Conservation (phyloP, 2,329 filamentous ascomycete species). For the Reticulascus tulasneorum region DNA sequence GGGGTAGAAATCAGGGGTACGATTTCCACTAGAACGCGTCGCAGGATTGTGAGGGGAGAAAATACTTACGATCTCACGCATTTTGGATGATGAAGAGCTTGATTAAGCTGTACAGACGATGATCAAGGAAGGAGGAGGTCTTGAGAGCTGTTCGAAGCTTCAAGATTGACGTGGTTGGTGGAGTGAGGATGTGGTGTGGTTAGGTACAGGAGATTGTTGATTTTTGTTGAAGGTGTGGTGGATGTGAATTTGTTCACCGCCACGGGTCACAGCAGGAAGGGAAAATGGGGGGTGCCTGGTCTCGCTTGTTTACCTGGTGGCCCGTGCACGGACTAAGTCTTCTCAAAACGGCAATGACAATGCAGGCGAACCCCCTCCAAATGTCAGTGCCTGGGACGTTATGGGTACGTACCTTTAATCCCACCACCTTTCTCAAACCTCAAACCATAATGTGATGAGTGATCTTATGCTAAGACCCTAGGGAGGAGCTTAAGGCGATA, state of each 20-base stretch:
- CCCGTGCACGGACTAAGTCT: conserved; percentile 20
- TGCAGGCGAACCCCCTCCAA: too few relatives aligned
- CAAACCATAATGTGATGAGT: too few relatives aligned
- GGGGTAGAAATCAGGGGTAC: conserved; percentile 29
- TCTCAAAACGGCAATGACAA: background rate
- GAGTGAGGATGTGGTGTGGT: conserved; percentile 19
- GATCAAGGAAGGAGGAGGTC: conserved; percentile 19
- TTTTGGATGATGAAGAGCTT: conserved; percentile 37
- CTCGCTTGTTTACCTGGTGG: conserved; percentile 30
- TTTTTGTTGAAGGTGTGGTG: conserved; percentile 27
- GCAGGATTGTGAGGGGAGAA: conserved; percentile 16
- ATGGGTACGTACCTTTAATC: too few relatives aligned
- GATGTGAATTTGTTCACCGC: conserved; percentile 28
- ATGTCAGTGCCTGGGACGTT: too few relatives aligned
- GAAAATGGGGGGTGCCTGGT: conserved; percentile 19
- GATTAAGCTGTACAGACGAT: conserved; percentile 17
- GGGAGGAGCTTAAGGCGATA: too few relatives aligned
- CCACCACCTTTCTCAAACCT: too few relatives aligned
- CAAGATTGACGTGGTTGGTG: conserved; percentile 14
- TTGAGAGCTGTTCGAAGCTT: conserved; percentile 25
- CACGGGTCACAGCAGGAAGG: conserved; percentile 18
- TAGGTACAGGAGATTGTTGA: conserved; percentile 27
- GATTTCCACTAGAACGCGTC: conserved; percentile 36
- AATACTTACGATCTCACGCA: conserved; percentile 66
- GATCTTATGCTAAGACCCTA: too few relatives aligned